Evolutionary conservation across 306 rosid species (phyloP).

Genomic region (Castanospermum australe): DNA sequence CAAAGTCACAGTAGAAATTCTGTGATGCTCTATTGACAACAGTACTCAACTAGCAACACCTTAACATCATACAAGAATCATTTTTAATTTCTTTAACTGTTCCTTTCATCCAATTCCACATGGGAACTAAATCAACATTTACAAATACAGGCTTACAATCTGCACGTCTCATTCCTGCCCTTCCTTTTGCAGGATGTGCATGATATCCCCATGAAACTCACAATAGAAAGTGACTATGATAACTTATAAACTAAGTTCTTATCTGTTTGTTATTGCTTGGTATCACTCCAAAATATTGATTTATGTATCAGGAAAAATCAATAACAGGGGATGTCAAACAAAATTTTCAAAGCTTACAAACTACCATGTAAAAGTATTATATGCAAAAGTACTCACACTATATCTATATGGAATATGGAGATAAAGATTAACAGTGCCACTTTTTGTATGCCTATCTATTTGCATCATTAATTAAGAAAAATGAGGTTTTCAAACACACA

Average conservation of each 20-base stretch:
- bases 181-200: not conserved
- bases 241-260: not conserved
- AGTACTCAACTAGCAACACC: not conserved
- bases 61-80: not conserved
- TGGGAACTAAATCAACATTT: not conserved
- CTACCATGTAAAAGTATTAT: too few species aligned
- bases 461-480: not conserved
- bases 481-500: not conserved
- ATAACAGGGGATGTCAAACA: not conserved
- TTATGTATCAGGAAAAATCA: not conserved
- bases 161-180: not conserved
- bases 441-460: not conserved
- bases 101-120: slow-evolving; percentile 6
- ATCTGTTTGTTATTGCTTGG: not conserved
- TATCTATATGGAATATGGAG: not conserved
- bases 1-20: too few species aligned
- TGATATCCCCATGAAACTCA: not conserved
- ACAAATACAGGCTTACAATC: not conserved
- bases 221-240: not conserved
- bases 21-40: too few species aligned
- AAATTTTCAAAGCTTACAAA: too few species aligned
- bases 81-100: not conserved
- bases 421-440: not conserved
- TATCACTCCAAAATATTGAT: not conserved
- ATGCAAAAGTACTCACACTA: not conserved